Base-by-base conservation (phyloP, 129 eudicot species). In the Lactuca saligna region DNA sequence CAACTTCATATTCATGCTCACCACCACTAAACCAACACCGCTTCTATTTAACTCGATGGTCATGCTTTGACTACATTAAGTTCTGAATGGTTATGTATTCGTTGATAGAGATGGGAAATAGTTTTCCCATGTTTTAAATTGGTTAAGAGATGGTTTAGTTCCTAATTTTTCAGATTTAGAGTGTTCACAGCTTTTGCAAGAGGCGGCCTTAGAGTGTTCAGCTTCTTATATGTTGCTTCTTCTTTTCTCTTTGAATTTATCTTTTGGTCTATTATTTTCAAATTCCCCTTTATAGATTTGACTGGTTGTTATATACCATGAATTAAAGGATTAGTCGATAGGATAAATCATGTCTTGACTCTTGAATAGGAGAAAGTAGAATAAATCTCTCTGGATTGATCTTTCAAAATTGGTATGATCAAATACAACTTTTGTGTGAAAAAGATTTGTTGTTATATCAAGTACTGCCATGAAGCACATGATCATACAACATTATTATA, bases 51-150 rank as follows among this genome's bases (percentile, higher is more conserved):
- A n/a, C n/a, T n/a, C n/a, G 5, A 63, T 55, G 42, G 68, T 58
- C 62, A 64, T 20, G 57, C 9, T 70, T 33, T 74, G 65, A 74
- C 33, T 31, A 56, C 33, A 35, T 63, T 50, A 25, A 33, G 17
- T 64, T 77, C 56, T 83, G 73, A 85, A 91, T 96, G 97, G 97
- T 31, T 88, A 78, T 63, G 80, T 91, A 9, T 91, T 88, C 71
- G 82, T 91, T 29, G 97, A 91, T 59, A 88, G 97, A 84, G 97
- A 91, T 59, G 97, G 97, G 31, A 91, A 84, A 78, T 91, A 88
- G 75, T 88, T 91, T 63, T 80, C 96, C 34, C 95, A 88, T 73
- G 78, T 91, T 38, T 77, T 88, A 63, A 91, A 91, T 77, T 91
- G 97, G 97, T 72, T 91, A 79, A 84, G 97, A 79, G 97, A 91